Conservation (phyloP, 2,329 filamentous ascomycete species). For the Alternaria brassicae region DNA sequence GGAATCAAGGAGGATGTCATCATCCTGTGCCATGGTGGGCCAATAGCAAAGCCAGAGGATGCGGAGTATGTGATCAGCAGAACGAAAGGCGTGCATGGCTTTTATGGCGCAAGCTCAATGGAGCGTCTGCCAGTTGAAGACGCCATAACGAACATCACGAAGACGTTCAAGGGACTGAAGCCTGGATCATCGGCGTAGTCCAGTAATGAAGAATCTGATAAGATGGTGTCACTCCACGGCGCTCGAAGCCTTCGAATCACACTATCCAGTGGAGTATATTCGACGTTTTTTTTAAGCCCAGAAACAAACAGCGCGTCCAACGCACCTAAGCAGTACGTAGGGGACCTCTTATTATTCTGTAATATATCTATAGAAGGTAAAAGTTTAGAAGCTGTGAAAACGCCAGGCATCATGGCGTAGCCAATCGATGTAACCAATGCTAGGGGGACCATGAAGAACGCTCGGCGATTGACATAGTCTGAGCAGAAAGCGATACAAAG, state of each 20-base stretch:
- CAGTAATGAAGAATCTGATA: neutral
- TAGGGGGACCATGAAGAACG: neutral
- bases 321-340: no score
- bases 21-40: slow-evolving; percentile 74
- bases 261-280: neutral
- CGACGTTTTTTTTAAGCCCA: neutral
- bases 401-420: neutral
- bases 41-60: slow-evolving; percentile 69
- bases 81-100: slow-evolving; percentile 71
- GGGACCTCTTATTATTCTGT: no score
- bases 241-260: neutral
- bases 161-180: slow-evolving; percentile 59
- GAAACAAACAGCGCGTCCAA: no score
- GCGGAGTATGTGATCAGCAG: slow-evolving; percentile 67
- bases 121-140: slow-evolving; percentile 72
- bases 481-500: neutral
- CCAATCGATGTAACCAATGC: neutral
- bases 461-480: neutral
- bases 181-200: slow-evolving; percentile 1
- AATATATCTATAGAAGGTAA: no score
- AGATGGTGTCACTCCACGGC: neutral
- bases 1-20: slow-evolving; percentile 66
- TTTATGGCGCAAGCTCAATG: slow-evolving; percentile 75
- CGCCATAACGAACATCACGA: slow-evolving; percentile 67
- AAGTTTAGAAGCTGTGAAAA: neutral